Conservation (phyloP, 495 filamentous ascomycete species). For the Lepidopterella palustris region DNA sequence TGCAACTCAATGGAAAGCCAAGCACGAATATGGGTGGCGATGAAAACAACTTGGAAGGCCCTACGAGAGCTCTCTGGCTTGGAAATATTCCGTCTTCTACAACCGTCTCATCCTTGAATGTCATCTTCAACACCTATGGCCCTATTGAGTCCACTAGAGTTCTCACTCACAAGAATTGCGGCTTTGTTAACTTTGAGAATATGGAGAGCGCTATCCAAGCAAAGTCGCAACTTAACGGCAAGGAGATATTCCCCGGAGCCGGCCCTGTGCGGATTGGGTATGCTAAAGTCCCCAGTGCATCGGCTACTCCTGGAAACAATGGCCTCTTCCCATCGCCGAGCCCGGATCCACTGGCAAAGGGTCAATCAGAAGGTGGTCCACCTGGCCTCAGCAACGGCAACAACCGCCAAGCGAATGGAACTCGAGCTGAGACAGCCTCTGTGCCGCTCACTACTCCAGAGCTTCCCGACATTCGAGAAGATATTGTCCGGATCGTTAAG, state of each 20-base stretch:
- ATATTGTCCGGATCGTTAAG: slow-evolving; percentile 80
- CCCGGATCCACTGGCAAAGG: slow-evolving; percentile 68
- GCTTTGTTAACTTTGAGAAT: slow-evolving; percentile 94
- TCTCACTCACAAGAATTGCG: slow-evolving; percentile 97
- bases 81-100: slow-evolving; percentile 97
- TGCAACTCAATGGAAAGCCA: slow-evolving; percentile 60
- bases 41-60: slow-evolving; percentile 76
- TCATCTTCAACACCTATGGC: slow-evolving; percentile 87
- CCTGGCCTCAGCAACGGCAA: slow-evolving; percentile 16
- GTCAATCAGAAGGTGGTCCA: slow-evolving; percentile 42
- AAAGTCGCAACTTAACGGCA: slow-evolving; percentile 80
- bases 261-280: slow-evolving; percentile 94
- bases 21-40: slow-evolving; percentile 41
- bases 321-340: slow-evolving; percentile 86
- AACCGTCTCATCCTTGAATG: slow-evolving; percentile 83
- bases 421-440: slow-evolving; percentile 26
- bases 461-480: slow-evolving; percentile 65
- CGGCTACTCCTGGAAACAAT: slow-evolving; percentile 78
- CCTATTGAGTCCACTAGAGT: slow-evolving; percentile 88
- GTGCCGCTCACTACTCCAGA: slow-evolving; percentile 51
- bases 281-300: slow-evolving; percentile 87
- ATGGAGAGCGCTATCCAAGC: slow-evolving; percentile 84
- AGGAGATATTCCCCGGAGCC: slow-evolving; percentile 96
- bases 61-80: slow-evolving; percentile 91
- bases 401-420: slow-evolving; percentile 10